Conservation (phyloP, 2,329 filamentous ascomycete species). For the Sporothrix pseudoabietina region DNA sequence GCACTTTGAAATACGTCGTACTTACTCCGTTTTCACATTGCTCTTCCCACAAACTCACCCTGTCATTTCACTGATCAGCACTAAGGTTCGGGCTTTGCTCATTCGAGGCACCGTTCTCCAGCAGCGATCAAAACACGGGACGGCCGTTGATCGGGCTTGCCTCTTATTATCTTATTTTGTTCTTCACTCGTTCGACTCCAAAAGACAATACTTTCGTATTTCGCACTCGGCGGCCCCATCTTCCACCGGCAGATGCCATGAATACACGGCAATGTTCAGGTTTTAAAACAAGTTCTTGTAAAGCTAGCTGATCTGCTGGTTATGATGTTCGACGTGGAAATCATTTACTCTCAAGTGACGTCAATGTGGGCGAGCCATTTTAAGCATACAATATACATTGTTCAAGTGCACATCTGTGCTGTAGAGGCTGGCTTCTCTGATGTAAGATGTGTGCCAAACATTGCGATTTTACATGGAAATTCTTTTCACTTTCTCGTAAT, state of each 20-base stretch:
- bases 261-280: neutral
- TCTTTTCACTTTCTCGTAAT: neutral
- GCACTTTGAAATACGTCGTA: too few relatives aligned
- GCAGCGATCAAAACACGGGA: neutral
- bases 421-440: neutral
- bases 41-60: neutral
- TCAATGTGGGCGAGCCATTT: neutral
- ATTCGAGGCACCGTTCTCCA: conserved; percentile 18
- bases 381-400: neutral
- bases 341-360: neutral
- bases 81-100: conserved; percentile 1
- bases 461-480: neutral
- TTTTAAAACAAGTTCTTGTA: neutral
- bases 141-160: neutral
- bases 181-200: neutral
- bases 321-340: conserved; percentile 10
- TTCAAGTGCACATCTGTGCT: neutral
- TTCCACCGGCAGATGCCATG: neutral
- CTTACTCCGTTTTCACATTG: neutral
- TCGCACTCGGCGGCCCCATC: neutral
- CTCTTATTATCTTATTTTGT: conserved; percentile 12
- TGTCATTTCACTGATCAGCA: neutral
- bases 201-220: neutral
- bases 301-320: conserved; percentile 2
- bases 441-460: conserved; percentile 32